Evolutionary conservation across 345 rosid species (phyloP).

Genomic region (Streptanthus diversifolius): DNA sequence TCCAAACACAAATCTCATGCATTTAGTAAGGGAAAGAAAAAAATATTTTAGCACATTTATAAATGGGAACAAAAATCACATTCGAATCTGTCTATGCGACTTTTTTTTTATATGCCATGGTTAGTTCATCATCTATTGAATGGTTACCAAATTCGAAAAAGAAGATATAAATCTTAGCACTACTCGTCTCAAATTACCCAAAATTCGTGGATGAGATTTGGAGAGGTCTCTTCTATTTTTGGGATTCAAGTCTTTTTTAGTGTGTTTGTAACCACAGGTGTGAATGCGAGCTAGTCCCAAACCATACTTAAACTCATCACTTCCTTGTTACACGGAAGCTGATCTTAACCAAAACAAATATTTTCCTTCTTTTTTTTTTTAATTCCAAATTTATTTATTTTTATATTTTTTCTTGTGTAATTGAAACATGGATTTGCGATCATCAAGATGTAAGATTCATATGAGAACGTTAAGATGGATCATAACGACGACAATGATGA

Average conservation of each 20-base stretch:
- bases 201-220: neutral
- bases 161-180: neutral
- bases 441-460: constrained; percentile 3
- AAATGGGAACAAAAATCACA: neutral
- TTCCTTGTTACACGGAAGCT: constrained; percentile 24
- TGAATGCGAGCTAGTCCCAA: neutral
- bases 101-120: no score
- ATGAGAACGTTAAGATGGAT: constrained; percentile 31
- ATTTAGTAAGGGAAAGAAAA: neutral
- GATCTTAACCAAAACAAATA: neutral
- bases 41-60: neutral
- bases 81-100: neutral
- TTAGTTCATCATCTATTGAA: no score
- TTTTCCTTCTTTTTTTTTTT: neutral
- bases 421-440: neutral
- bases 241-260: neutral
- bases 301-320: constrained; percentile 10
- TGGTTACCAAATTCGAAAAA: neutral
- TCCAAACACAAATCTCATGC: neutral
- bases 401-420: neutral
- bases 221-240: constrained; percentile 10
- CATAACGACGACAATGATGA: constrained; percentile 15
- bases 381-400: neutral
- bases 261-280: constrained; percentile 24
- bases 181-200: neutral